Evolutionary conservation across 1,284 basidiomycete species (phyloP), one percentile per base, ranked within the genome.

Genomic region (Ceratobasidium theobromae): DNA sequence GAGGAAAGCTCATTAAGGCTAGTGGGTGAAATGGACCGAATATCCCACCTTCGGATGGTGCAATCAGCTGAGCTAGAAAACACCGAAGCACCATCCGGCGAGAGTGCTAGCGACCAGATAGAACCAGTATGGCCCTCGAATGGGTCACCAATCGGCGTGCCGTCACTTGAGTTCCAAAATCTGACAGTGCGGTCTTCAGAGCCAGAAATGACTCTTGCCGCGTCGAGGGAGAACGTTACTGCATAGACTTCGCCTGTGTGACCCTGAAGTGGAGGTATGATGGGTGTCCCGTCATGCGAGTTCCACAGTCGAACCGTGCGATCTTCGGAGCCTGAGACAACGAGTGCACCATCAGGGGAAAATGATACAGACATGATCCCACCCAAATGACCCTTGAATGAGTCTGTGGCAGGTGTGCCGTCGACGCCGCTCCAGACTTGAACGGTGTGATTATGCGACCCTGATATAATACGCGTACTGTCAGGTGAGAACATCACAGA

Each of bases 321-420:
- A 46, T 66, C 64, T n/a, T 43, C n/a, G 4, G 66, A 58, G 14
- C 55, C 33, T 43, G 66, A 67, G 9, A 23, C 66, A n/a, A 67
- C n/a, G 4, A 5, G 27, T 8, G 6, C 14, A 6, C 60, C 33
- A 38, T 53, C 35, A 33, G 60, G 48, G n/a, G 60, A 65, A 25
- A 51, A 53, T n/a, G 18, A 43, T n/a, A 65, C 48, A 16, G 28
- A 18, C 1, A 14, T 6, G 28, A 53, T 8, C 23, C 12, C 11
- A 35, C 28, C 32, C 16, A 1, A 11, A 51, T 46, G 30, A 11
- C 41, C 60, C 21, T 43, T 11, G 5, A 53, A 30, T 18, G 65
- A 30, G 14, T 41, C 60, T 21, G 12, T 18, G 2, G 40, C 12
- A n/a, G 14, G 51, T 32, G 23, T 48, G 8, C 18, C 45, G 16